Percentiles rank a stretch among this genome's conserved stretches.
phyloP scores from a whole-genome alignment of 129 eudicot genomes.

The Sambucus nigra region DNA sequence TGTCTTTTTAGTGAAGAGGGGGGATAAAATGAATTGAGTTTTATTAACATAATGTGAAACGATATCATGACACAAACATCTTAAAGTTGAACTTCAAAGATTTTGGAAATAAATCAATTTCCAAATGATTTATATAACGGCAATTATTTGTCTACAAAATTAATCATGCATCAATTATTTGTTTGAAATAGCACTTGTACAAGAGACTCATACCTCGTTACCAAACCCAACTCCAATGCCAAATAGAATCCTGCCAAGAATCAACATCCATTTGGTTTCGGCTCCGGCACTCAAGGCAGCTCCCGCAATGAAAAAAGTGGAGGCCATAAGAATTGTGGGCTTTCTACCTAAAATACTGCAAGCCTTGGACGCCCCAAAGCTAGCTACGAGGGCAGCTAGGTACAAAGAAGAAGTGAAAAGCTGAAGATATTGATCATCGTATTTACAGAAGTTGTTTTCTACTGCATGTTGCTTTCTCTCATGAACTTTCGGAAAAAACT shows the following conservation, averaged over 20 bases:
- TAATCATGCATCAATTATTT: no score
- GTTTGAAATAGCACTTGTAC: no score
- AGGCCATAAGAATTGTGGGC: slow-evolving; percentile 10
- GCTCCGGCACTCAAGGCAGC: slow-evolving; percentile 7
- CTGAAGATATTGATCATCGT: slow-evolving; percentile 14
- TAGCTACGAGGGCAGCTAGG: slow-evolving; percentile 11
- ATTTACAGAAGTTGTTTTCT: slow-evolving; percentile 15
- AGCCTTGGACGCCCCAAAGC: slow-evolving; percentile 13
- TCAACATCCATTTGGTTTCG: not conserved
- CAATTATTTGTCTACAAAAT: no score
- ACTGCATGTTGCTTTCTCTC: slow-evolving; percentile 5
- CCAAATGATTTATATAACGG: no score
- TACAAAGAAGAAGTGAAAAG: slow-evolving; percentile 15
- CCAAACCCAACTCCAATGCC: slow-evolving; percentile 16
- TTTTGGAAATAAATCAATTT: no score
- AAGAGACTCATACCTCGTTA: slow-evolving; percentile 1
- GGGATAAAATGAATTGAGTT: not conserved
- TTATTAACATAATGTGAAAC: not conserved
- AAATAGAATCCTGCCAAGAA: slow-evolving; percentile 8
- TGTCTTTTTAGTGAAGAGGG: no score
- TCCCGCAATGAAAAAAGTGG: slow-evolving; percentile 5
- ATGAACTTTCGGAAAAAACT: slow-evolving; percentile 9
- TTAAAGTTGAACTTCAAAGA: no score
- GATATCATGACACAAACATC: not conserved
- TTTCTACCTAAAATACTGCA: slow-evolving; percentile 7